Evolutionary conservation across 202 grass and related monocot genomes (phyloP), one percentile per base, ranked within the genome.

Genomic region (Eragrostis tef): DNA sequence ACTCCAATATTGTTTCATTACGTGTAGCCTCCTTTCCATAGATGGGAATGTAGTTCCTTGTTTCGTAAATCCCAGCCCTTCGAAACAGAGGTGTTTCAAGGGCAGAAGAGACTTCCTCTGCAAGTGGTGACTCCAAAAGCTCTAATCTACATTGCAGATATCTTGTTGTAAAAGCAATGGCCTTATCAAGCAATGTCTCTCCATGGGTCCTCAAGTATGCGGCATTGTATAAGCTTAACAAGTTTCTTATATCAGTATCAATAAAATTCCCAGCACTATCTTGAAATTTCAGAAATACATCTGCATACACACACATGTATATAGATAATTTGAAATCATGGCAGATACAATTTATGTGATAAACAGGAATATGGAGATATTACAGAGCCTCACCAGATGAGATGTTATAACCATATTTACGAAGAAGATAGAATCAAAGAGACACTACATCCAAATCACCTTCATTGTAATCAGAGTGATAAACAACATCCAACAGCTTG

Each of bases 161-260:
- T 2, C 25, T 43, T 36, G 36, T 81, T 13, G 84, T 47, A 61
- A 89, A 87, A 67, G 19, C 25, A 17, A 89, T 80, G 15, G 84
- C 87, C 45, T 89, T 74, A 19, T 89, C 83, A 1, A 89, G 83
- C 68, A 89, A 78, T n/a, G 29, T 2, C 6, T 92, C 90, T 45
- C 45, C 58, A 63, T 69, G 56, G 5, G 57, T 62, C 60, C 86
- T 84, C 19, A 84, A 53, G 41, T 75, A 74, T 34, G 90, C 74
- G 34, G 90, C 87, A 20, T 92, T 84, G 53, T 91, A 94, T 20
- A 94, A 69, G 62, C 82, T 88, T 63, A 94, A 47, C 19, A 92
- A 41, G 29, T 85, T 90, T 63, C 77, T 85, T 9, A 70, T 78
- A 67, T 91, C 64, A 51, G 64, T 29, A 29, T 22, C 57, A 39